phyloP scores from a whole-genome alignment of 805 yeast genomes.

The Spencermartinsiella europaea region DNA sequence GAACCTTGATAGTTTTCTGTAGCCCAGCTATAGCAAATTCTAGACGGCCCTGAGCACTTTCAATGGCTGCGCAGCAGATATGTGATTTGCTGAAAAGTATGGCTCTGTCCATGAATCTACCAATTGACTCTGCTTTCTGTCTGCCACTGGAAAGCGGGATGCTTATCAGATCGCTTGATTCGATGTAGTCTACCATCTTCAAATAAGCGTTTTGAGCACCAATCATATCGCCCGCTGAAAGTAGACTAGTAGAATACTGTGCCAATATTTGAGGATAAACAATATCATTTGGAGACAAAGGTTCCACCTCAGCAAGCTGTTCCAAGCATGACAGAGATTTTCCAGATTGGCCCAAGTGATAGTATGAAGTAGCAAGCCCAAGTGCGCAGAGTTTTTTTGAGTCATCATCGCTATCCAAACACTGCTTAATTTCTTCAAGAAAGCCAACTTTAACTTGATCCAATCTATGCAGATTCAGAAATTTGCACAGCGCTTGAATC shows the following conservation, averaged over 20 bases:
- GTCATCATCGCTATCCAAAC: neutral
- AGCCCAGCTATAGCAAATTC: constrained; percentile 9
- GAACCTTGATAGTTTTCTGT: constrained; percentile 8
- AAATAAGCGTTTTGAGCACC: neutral
- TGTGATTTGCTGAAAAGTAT: neutral
- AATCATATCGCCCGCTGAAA: neutral
- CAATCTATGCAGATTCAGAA: neutral
- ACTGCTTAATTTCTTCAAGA: neutral
- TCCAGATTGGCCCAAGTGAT: neutral
- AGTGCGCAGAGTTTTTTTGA: neutral
- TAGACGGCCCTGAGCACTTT: constrained; percentile 1
- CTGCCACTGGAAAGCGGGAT: neutral
- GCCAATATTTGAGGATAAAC: neutral
- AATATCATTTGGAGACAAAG: neutral
- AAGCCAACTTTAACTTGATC: neutral
- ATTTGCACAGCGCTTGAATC: neutral
- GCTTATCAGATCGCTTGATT: neutral
- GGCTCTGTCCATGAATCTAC: neutral
- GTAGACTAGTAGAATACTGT: neutral
- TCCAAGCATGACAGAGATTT: neutral
- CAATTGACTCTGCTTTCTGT: neutral
- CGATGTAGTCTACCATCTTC: neutral
- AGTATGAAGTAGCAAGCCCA: neutral
- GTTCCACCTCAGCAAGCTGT: neutral
- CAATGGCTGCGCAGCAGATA: constrained; percentile 1